Evolutionary conservation across 805 yeast genomes (phyloP), one percentile per base, ranked within the genome.

Genomic region (Priceomyces medius): DNA sequence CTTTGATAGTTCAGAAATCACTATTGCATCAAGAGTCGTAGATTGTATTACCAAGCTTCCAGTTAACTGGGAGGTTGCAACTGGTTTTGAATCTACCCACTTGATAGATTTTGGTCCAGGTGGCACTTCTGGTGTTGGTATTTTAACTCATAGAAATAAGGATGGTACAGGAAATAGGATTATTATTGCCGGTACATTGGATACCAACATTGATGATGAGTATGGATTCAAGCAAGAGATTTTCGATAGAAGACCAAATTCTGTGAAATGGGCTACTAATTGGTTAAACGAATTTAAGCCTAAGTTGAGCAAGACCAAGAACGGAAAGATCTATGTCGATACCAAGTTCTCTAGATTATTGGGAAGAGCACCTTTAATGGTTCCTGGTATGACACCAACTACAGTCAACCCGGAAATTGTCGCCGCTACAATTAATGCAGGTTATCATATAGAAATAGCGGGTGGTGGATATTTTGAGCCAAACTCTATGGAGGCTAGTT

Each of bases 371-470:
- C 99, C 99, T 46, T 72, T 93, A 53, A 84, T 95, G 84, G 93
- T 93, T 53, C 96, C 99, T 28, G 99, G 99, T 73, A 93, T 93
- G 99, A 93, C 99, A 31, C 99, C 99, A 62, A 81, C 96, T 33
- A 93, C 99, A 23, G 97, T 90, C 43, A 84, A 87, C 52, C 93
- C 98, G 35, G 90, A 87, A 48, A 90, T 93, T 56, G 95, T 93
- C 44, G 85, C 96, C 47, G 95, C 96, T 23, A 84, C 97, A 20
- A 77, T 90, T 59, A 89, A 90, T 62, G 89, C 98, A 38, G 99
- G 99, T 48, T 93, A 90, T 73, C 96, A 88, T 62, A 88, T 91
- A 58, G 99, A 93, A 74, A 77, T 93, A 58, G 99, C 96, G 37
- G 99, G 99, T 67, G 99, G 99, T 77, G 99, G 98, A 59, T 93